Evolutionary conservation across 805 yeast genomes (phyloP), one percentile per base, ranked within the genome.

Genomic region (Nakazawaea ambrosiae): DNA sequence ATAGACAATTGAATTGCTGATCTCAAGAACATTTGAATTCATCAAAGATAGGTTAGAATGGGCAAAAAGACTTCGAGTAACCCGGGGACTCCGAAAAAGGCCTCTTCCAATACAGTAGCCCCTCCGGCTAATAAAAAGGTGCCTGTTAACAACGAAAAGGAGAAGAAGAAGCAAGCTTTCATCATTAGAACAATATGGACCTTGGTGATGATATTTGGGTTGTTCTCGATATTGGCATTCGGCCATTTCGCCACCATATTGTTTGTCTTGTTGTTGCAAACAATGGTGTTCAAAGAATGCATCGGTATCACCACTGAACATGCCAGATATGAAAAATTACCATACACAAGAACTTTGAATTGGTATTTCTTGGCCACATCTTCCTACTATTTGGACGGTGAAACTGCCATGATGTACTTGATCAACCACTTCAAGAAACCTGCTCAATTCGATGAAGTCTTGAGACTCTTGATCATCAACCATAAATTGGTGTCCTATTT

Each of bases 351-450:
- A 40, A 71, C 83, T n/a, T 65, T 90, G 51, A 87, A 87, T 57
- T 90, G 97, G 97, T 90, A 90, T 63, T 84, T 89, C 47, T 64
- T 92, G 43, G 73, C 81, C 43, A 77, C 95, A n/a, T 80, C 96
- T 5, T 76, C 87, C 45, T 88, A 86, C 61, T 92, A 80, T 58
- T 66, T 92, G 51, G 96, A 92, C 53, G 96, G 96, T 38, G 85
- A 82, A 54, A 75, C 84, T 5, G 67, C 89, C 32, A 75, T 85
- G 49, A 73, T 73, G 42, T 86, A 82, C 50, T 78, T 86, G 58
- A 62, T 60, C 9, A 39, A 43, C 36, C 41, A 34, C 30, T 18
- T 35, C 10, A 37, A 22, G 19, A 37, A 27, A 17, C 40, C 40
- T 7, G 25, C 5, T 11, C 20, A n/a, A 11, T 12, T 32, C 11